Evolutionary conservation across 331 rosid species (phyloP).

Genomic region (Phaseolus coccineus): DNA sequence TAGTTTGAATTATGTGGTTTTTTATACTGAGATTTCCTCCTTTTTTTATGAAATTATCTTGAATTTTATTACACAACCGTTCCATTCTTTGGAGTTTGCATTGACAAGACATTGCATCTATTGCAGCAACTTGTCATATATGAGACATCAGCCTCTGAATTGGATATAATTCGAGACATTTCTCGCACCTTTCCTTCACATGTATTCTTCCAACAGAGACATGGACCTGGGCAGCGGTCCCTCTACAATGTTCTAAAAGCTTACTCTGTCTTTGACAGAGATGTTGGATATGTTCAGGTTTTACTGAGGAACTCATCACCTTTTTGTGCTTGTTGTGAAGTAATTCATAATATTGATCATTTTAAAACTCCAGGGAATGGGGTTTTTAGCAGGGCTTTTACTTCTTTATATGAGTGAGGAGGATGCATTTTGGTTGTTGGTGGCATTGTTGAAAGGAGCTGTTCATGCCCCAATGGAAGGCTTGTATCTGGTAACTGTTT

Average conservation of each 20-base stretch:
- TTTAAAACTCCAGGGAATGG: slow-evolving; percentile 88
- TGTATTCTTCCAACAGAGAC: slow-evolving; percentile 97
- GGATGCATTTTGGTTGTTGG: slow-evolving; percentile 97
- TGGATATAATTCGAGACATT: slow-evolving; percentile 95
- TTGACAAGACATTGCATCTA: slow-evolving; percentile 43
- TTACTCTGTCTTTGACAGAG: slow-evolving; percentile 92
- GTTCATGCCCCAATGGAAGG: slow-evolving; percentile 99
- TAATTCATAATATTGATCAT: slow-evolving; percentile 42
- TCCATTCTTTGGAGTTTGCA: slow-evolving; percentile 29
- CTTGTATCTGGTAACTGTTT: slow-evolving; percentile 73
- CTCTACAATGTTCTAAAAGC: slow-evolving; percentile 97
- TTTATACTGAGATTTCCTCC: slow-evolving; percentile 1
- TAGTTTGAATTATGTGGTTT: neutral
- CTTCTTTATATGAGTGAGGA: slow-evolving; percentile 99
- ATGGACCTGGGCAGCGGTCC: slow-evolving; percentile 98
- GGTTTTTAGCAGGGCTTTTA: slow-evolving; percentile 92
- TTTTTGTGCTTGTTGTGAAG: slow-evolving; percentile 25
- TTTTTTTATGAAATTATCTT: slow-evolving; percentile 25
- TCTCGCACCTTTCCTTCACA: slow-evolving; percentile 98
- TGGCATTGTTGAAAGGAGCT: slow-evolving; percentile 96
- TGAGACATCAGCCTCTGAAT: slow-evolving; percentile 94
- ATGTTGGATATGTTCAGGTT: slow-evolving; percentile 99
- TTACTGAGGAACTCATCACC: slow-evolving; percentile 40
- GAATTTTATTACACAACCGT: slow-evolving; percentile 2
- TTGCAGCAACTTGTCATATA: slow-evolving; percentile 98